Conservation (phyloP, 176 grass and related monocot genomes). For the Olyra latifolia region DNA sequence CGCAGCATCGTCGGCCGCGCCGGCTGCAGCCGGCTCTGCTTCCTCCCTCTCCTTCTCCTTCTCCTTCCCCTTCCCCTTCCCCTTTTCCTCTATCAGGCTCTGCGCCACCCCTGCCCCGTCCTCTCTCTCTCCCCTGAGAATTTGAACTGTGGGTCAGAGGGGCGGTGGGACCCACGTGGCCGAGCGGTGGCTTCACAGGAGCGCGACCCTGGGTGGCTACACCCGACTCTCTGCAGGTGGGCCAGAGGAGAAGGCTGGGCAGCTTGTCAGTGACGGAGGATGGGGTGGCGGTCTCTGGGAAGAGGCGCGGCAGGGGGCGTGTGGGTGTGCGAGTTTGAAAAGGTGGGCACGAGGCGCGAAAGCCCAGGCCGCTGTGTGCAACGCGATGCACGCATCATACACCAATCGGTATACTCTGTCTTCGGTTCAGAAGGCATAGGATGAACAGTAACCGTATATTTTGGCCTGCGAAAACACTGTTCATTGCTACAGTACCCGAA, state of each 20-base stretch:
- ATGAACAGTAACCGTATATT: no score
- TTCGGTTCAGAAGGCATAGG: no score
- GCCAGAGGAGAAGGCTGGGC: rapidly evolving
- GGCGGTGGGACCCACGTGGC: background rate
- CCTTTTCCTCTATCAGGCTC: background rate
- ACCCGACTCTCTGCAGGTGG: background rate
- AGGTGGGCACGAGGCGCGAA: conserved; percentile 40
- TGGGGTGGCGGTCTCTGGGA: no score
- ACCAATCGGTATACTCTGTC: no score
- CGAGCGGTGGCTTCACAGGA: background rate
- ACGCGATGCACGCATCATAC: no score
- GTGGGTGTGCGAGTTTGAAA: conserved; percentile 32
- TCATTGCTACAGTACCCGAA: no score
- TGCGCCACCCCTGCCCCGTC: background rate
- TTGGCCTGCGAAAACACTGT: no score
- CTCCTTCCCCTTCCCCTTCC: background rate
- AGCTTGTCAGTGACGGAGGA: background rate
- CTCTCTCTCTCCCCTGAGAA: background rate
- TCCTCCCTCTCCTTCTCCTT: background rate
- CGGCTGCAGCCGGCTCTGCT: background rate
- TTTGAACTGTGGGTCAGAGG: conserved; percentile 33
- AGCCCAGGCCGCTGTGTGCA: background rate
- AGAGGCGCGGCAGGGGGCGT: background rate
- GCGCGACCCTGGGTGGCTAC: rapidly evolving
- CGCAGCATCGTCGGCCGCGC: conserved; percentile 23